A percentile compares a stretch with the other conserved stretches of the same genome.
Conservation (phyloP, 225 moss, liverwort and hornwort species). For the Pleurozium schreberi region DNA sequence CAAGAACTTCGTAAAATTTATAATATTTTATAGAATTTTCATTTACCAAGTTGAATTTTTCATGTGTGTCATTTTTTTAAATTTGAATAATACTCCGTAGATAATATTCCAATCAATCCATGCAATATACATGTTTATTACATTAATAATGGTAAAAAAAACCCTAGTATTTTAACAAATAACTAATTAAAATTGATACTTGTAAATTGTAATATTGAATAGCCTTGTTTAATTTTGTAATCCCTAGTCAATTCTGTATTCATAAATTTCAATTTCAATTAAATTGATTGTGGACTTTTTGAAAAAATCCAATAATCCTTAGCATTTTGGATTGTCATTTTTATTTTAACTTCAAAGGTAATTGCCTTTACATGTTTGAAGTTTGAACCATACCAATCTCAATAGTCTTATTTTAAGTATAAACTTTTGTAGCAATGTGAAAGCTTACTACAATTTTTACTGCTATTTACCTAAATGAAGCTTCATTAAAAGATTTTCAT, state of each 20-base stretch:
- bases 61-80: too few relatives aligned
- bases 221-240: not conserved
- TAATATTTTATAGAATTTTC: not conserved
- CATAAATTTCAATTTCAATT: not conserved
- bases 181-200: not conserved
- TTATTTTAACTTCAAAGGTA: not conserved
- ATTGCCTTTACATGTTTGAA: not conserved
- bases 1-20: not conserved
- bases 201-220: not conserved
- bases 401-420: not conserved
- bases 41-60: not conserved
- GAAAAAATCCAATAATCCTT: accelerated
- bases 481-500: not conserved
- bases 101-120: not conserved
- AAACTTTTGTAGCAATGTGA: not conserved
- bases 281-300: not conserved
- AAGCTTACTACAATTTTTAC: not conserved
- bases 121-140: not conserved
- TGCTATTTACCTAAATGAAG: not conserved
- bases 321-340: not conserved
- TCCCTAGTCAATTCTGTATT: not conserved
- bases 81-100: not conserved
- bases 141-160: too few relatives aligned
- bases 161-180: too few relatives aligned
- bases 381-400: not conserved